Percentiles rank a stretch among this genome's conserved stretches.
Conservation (phyloP, 176 grass and related monocot species). For the Musa troglodytarum region DNA sequence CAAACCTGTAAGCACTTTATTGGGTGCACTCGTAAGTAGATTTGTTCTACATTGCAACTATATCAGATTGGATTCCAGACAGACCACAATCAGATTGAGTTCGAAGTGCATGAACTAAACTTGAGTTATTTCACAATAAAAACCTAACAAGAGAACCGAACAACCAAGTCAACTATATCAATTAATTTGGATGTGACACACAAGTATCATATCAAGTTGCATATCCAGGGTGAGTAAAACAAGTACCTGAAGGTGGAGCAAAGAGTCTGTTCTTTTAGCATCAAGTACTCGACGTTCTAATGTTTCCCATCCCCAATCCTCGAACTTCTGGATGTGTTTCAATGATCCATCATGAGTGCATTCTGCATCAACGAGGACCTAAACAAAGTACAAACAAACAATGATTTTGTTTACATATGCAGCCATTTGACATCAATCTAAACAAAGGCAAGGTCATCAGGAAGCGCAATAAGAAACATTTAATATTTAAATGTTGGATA, state of each 20-base stretch:
- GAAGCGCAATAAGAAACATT: too few relatives aligned
- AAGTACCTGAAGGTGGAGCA: slow-evolving; percentile 77
- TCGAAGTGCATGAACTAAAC: too few relatives aligned
- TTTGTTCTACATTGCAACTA: neutral
- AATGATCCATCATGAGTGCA: slow-evolving; percentile 98
- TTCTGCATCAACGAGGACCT: slow-evolving; percentile 95
- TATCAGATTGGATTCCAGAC: neutral
- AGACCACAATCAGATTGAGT: neutral
- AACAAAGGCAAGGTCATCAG: neutral
- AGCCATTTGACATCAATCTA: neutral
- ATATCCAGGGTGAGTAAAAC: neutral
- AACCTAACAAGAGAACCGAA: neutral
- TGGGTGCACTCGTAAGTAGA: neutral
- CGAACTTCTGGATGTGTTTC: slow-evolving; percentile 92
- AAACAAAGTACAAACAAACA: slow-evolving; percentile 9
- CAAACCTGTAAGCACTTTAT: neutral
- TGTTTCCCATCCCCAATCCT: slow-evolving; percentile 96
- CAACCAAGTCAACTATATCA: neutral
- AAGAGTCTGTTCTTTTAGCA: slow-evolving; percentile 74
- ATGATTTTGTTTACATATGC: neutral
- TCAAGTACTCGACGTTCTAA: slow-evolving; percentile 81
- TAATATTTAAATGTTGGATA: neutral
- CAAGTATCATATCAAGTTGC: neutral
- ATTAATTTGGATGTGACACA: slow-evolving; percentile 7
- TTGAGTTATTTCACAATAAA: neutral